Base-by-base conservation (phyloP, 2,329 filamentous ascomycete species). In the Botrytis porri region DNA sequence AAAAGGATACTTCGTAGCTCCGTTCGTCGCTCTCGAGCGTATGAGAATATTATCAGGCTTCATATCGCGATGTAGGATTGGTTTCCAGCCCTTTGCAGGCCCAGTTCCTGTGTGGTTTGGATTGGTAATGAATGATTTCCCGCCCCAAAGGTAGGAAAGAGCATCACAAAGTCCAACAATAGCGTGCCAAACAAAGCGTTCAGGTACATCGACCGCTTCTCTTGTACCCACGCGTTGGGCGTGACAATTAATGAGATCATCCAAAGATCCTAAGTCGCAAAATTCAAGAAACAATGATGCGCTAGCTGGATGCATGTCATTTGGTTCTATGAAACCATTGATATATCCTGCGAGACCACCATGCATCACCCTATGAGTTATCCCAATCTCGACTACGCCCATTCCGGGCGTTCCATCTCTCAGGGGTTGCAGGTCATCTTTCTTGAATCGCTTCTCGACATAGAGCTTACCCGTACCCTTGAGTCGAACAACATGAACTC, bases 41-140 rank as follows among this genome's bases (percentile, higher is more conserved):
- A 80, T 71, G 20, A 80, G 73, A 16, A 80, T 72, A 62, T 80
- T 80, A 62, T 80, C 79, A 22, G 79, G 78, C 64, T 80, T 80
- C 63, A 80, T 75, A 63, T 80, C 79, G 14, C 79, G 75, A 67
- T 80, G 79, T 10, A 80, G 29, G 8, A 80, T 72, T 7, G 79
- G 76, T n/a, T 74, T 64, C 79, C 79, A 80, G 25, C 64, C 45
- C 2, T 66, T 57, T 32, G 62, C 64, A 25, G 63, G 35, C 16
- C 60, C 32, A 22, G 61, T 29, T 12, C 32, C 35, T 39, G 32
- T 32, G 29, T 74, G 70, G 8, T 75, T 62, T 22, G 20, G 51
- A 16, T 75, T 60, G 12, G 66, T 48, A 57, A 62, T 48, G 18
- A 76, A 51, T 29, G 70, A 74, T 59, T 61, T 51, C 41, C 78